These are phyloP conservation scores for Symbiodinium pilosum DNA, from an alignment of 73 alveolate species.

Conservation along the genomic window DNA sequence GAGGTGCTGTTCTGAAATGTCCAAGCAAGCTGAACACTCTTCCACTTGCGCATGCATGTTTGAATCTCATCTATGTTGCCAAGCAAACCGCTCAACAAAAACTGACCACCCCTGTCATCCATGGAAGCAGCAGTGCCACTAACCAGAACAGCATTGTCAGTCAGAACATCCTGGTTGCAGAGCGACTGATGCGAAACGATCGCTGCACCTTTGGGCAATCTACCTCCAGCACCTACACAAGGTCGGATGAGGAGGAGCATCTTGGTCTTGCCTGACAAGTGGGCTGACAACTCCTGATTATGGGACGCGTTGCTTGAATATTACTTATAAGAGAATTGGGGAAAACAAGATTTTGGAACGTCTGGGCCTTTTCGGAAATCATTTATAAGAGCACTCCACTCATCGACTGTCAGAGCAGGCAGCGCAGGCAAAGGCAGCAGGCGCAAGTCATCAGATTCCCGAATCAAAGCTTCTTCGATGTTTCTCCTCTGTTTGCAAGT, in stretches of 20 bases:
- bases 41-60: not conserved
- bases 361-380: not conserved
- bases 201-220: not conserved
- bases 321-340: not conserved
- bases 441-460: not conserved
- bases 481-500: not conserved
- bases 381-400: not conserved
- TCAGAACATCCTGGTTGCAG: not conserved
- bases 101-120: not conserved
- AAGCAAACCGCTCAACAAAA: not conserved
- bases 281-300: not conserved
- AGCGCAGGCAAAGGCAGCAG: not conserved
- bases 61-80: not conserved
- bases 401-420: not conserved
- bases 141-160: not conserved
- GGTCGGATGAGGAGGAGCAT: not conserved
- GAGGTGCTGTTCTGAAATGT: not conserved
- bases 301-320: not conserved
- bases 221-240: not conserved
- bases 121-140: not conserved
- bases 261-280: not conserved
- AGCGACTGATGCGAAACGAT: not conserved
- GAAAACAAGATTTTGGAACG: not conserved
- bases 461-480: not conserved
- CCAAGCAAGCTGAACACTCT: not conserved